Conservation (phyloP, 441 rosid genomes). For the Rhodomyrtus psidioides region DNA sequence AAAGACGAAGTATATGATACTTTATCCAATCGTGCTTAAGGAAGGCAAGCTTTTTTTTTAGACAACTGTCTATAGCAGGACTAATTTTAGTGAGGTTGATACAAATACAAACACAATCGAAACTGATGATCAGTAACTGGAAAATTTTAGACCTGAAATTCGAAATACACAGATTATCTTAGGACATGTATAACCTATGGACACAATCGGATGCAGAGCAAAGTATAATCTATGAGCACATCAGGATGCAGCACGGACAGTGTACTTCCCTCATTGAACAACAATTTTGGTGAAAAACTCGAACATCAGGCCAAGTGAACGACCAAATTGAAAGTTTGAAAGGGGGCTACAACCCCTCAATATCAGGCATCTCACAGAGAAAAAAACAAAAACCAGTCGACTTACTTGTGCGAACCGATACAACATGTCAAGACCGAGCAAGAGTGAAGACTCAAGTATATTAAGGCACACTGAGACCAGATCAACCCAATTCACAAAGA, state of each 20-base stretch:
- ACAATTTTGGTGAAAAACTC: neutral
- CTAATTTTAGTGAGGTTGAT: neutral
- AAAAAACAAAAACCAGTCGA: neutral
- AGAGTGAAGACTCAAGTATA: neutral
- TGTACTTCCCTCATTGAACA: neutral
- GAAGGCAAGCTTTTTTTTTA: neutral
- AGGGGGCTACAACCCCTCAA: neutral
- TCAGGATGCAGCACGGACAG: neutral
- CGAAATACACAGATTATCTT: neutral
- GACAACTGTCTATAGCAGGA: neutral
- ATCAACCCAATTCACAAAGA: neutral
- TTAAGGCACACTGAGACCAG: neutral
- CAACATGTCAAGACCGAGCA: neutral
- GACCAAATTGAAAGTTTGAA: neutral
- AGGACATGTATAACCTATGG: neutral
- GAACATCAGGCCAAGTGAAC: neutral
- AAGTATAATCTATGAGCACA: neutral
- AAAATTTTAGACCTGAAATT: neutral
- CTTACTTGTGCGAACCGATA: neutral
- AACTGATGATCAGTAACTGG: neutral
- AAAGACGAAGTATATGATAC: neutral
- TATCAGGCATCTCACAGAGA: neutral
- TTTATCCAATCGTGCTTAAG: neutral
- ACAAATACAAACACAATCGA: neutral
- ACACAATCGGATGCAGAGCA: neutral